Base-by-base conservation (phyloP, 2,329 filamentous ascomycete species). In the Clonostachys rhizophaga region DNA sequence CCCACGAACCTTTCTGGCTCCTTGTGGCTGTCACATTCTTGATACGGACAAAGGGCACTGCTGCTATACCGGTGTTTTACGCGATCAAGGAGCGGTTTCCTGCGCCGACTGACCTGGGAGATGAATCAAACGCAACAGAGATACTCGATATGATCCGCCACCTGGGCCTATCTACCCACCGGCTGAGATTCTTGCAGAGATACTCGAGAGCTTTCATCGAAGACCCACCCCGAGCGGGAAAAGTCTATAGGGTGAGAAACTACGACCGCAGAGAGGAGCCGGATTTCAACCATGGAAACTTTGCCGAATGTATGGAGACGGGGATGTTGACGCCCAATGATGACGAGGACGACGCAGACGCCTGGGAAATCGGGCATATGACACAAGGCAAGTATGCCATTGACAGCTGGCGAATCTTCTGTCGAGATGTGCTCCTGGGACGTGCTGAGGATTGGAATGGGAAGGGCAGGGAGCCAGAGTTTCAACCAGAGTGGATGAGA, bases 331-430 rank as follows among this genome's bases (percentile, higher is more conserved):
- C 18, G 8, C 20, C 20, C 44, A 16, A 46, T 35, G 49, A 49
- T 16, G 45, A 46, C 17, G 45, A 49, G 16, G 48, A 54, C 34
- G 56, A 60, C 16, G 42, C 62, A 17, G 70, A 74, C 11, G 78
- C 79, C 0, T 95, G 90, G 84, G 91, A 96, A 59, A 87, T 96
- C 50, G 90, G 86, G 0, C 89, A 95, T 63, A 70, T 96, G 48
- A 91, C 89, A 0, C 84, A 89, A 46, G 89, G 91, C 14, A 75
- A 82, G 2, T 96, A 96, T 63, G 87, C 89, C 0, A 72, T 92
- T 43, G 91, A 96, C 64, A 91, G 87, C 59, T 96, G 90, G 88
- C 82, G 91, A 4, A 96, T 96, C 52, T 96, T 96, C 65, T 96
- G 90, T 62, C 81, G 91, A 2, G 91, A 96, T 61, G 73, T 77